Base-by-base conservation (phyloP, 805 yeast genomes). In the Candida orba region DNA sequence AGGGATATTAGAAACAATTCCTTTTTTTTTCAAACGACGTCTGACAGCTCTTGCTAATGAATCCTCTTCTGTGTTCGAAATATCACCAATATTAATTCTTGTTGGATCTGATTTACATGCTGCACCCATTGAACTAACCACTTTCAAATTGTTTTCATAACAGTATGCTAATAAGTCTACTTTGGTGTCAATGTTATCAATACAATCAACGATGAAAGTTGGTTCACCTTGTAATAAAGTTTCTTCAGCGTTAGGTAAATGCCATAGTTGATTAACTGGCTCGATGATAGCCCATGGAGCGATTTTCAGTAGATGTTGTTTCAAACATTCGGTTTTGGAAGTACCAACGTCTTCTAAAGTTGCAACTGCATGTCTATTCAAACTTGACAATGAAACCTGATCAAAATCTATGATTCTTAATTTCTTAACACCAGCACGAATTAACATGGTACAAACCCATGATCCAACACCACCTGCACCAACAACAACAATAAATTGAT, bases 391-490 rank as follows among this genome's bases (percentile, higher is more conserved):
- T 2, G 96, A 80, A 24, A 93, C 97, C 67, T 93, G 99, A 63
- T 93, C 99, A 60, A 93, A 93, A 64, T 93, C 99, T 42, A 93
- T 79, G 44, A 93, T 73, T 52, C 89, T 75, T 42, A 93, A 62
- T 46, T 77, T 75, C 18, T 84, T 81, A 34, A 90, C 81, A 14
- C 99, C 99, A 15, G 95, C 85, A 56, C 99, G 79, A 2, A 85
- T 84, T 44, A 93, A 72, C 84, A 95, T 87, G 10, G 95, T 83
- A 12, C 84, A 81, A 22, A 83, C 95, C 91, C 96, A 90, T 0
- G 97, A 90, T 3, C 99, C 99, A 34, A 93, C 99, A 46, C 99
- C 99, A 46, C 99, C 99, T 15, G 91, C 93, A 27, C 99, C 99
- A 12, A 79, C 83, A 14, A 91, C 84, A 2, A 88, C 84, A 3